Conservation (phyloP, 345 rosid genomes). For the Cardamine chenopodiifolia region DNA sequence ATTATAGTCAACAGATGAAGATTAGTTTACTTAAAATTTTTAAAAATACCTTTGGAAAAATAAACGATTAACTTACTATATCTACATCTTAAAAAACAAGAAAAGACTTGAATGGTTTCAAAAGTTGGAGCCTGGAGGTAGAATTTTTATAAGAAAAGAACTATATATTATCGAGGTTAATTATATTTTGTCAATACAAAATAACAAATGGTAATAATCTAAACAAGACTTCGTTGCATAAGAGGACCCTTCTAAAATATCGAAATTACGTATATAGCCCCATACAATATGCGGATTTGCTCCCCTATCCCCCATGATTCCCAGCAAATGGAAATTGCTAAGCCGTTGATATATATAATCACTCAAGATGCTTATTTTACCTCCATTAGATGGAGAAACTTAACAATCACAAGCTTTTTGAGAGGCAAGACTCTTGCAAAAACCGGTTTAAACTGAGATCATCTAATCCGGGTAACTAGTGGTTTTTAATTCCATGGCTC, state of each 20-base stretch:
- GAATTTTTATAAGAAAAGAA: background rate
- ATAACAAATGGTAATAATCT: constrained; percentile 24
- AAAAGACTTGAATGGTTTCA: constrained; percentile 9
- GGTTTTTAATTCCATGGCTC: constrained; percentile 65
- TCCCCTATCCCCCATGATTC: background rate
- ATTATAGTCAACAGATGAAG: background rate
- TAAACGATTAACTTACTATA: background rate
- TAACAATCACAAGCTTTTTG: constrained; percentile 7
- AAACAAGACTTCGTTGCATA: constrained; percentile 16
- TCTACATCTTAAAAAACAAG: background rate
- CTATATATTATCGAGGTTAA: constrained; percentile 2
- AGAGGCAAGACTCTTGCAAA: constrained; percentile 15
- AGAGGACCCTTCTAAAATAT: constrained; percentile 18
- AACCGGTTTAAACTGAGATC: constrained; percentile 29
- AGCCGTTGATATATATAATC: constrained; percentile 14
- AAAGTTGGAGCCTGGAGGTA: background rate
- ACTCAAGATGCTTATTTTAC: constrained; percentile 13
- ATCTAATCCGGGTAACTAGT: constrained; percentile 63
- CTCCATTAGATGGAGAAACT: constrained; percentile 13
- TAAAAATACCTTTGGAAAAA: background rate
- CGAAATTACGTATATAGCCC: background rate
- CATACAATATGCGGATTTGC: constrained; percentile 6
- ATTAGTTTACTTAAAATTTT: too few relatives aligned
- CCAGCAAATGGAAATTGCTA: background rate
- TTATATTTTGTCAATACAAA: constrained; percentile 13